Evolutionary conservation across 2,329 filamentous ascomycete species (phyloP), one percentile per base, ranked within the genome.

Genomic region (Colletotrichum aenigma): DNA sequence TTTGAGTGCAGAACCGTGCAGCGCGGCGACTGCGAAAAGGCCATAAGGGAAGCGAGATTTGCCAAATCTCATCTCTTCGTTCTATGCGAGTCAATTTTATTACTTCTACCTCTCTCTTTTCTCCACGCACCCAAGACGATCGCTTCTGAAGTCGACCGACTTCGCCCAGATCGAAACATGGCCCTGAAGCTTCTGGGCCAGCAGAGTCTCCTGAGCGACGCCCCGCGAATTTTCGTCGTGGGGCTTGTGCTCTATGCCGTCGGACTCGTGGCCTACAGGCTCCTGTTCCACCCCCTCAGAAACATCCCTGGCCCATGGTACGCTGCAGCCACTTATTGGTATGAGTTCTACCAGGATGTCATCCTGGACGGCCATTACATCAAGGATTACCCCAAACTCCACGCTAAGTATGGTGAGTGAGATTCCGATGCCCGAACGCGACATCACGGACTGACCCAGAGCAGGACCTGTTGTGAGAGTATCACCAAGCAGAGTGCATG

Each of bases 251-350:
- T 68, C 18, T 60, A 60, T 28, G 52, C 34, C 26, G 21, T 43
- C 21, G 66, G 52, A n/a, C 52, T 68, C 16, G 68, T 70, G 26
- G 43, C 82, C 30, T 82, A 81, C 71, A 77, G 79, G 60, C 64
- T 83, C 7, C 77, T 79, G 48, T 76, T 83, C 30, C 81, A 84
- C 60, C 83, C 83, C 6, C 75, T 84, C 8, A 76, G 80, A 16
- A 70, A 71, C 4, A 79, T 83, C 38, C 81, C 82, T 2, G 82
- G 82, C 30, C 82, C 81, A 12, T 82, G 80, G 68, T 60, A 81
- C 21, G 78, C 81, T 5, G 81, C 81, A 4, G 62, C 80, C 18
- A 79, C 79, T 1, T 76, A 77, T 7, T 77, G 77, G 55, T 81
- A 82, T 34, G 82, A 84, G 62, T 82, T 78, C 10, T 84, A 71